Conservation (phyloP, 2,329 filamentous ascomycete genomes). For the Clonostachys byssicola region DNA sequence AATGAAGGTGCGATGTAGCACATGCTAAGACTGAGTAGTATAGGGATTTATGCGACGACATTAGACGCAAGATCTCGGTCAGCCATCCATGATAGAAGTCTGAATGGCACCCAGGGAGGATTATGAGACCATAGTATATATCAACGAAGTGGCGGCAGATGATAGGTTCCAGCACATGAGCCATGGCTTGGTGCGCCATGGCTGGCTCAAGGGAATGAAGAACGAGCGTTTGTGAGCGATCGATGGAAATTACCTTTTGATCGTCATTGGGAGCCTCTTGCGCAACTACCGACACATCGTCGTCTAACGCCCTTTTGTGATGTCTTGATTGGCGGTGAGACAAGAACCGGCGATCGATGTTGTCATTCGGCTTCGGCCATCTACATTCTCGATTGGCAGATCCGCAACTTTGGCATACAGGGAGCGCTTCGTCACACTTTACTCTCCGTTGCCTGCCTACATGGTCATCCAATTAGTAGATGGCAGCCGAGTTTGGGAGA, state of each 20-base stretch:
- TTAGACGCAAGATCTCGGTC: constrained; percentile 16
- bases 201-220: neutral
- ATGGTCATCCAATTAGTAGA: neutral
- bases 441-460: neutral
- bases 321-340: neutral
- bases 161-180: constrained; percentile 3
- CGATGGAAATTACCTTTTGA: neutral
- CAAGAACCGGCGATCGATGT: neutral
- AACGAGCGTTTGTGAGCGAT: neutral
- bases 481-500: neutral
- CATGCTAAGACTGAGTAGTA: constrained; percentile 20
- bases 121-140: constrained; percentile 11
- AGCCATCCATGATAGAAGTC: constrained; percentile 20
- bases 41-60: constrained; percentile 14
- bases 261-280: neutral
- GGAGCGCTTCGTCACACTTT: neutral
- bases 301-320: neutral
- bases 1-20: constrained; percentile 14
- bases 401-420: neutral
- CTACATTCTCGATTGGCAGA: neutral
- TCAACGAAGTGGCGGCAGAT: constrained; percentile 12
- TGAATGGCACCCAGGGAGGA: constrained; percentile 18
- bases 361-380: neutral
- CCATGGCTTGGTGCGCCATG: constrained; percentile 4
- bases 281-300: neutral